Percentiles rank a stretch among this genome's conserved stretches.
These are phyloP conservation scores for Senna siamea DNA, from an alignment of 306 rosid genomes.

Conservation along the genomic window DNA sequence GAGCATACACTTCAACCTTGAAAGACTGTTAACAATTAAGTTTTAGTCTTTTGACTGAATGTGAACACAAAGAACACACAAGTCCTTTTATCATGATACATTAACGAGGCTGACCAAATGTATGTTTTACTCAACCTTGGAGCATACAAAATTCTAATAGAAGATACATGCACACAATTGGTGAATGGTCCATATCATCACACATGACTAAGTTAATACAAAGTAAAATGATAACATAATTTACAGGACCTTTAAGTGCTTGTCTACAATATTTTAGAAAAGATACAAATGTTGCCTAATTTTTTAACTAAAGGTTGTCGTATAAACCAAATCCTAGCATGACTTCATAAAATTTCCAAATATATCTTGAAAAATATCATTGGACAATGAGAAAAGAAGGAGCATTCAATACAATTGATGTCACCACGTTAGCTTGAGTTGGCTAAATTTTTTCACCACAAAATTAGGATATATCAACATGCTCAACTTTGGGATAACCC, in stretches of 20 bases:
- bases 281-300: constrained; percentile 3
- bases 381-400: constrained; percentile 31
- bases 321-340: constrained; percentile 7
- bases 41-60: constrained; percentile 17
- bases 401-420: constrained; percentile 35
- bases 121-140: constrained; percentile 29
- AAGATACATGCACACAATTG: constrained; percentile 30
- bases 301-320: background rate
- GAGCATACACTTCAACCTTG: background rate
- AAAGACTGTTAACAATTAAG: background rate
- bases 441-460: constrained; percentile 16
- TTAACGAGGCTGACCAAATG: constrained; percentile 20
- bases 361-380: constrained; percentile 13
- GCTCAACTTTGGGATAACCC: background rate
- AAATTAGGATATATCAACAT: constrained; percentile 35
- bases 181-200: constrained; percentile 45
- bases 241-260: constrained; percentile 38
- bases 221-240: constrained; percentile 42
- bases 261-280: constrained; percentile 32
- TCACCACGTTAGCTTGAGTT: constrained; percentile 38
- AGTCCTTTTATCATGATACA: constrained; percentile 30
- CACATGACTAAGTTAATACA: constrained; percentile 37
- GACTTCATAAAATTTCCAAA: constrained; percentile 16
- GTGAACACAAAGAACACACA: constrained; percentile 15
- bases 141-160: constrained; percentile 35